A percentile compares a stretch with the other conserved stretches of the same genome.
Evolutionary conservation across 306 rosid species (phyloP).

Genomic region (Casuarina equisetifolia): DNA sequence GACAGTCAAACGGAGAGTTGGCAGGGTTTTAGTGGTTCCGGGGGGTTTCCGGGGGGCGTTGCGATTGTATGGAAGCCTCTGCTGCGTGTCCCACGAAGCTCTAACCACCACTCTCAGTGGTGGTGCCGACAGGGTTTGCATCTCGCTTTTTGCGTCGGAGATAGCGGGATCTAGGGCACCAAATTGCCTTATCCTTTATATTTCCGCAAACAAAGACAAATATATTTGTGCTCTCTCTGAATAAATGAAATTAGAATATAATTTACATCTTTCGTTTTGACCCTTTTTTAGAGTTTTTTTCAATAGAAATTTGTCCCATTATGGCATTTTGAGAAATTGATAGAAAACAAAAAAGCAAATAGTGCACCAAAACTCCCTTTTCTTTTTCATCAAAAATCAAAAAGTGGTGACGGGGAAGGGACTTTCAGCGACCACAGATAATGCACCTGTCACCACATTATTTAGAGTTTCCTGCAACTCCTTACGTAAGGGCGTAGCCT

Average conservation of each 20-base stretch:
- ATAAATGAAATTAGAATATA: too few species aligned
- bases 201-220: too few species aligned
- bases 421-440: background rate
- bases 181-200: too few species aligned
- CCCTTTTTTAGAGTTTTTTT: too few species aligned
- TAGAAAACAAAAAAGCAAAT: too few species aligned
- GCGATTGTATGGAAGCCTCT: slow-evolving; percentile 69
- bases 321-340: too few species aligned
- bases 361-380: too few species aligned
- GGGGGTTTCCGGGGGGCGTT: slow-evolving; percentile 71
- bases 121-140: slow-evolving; percentile 40
- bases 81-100: slow-evolving; percentile 80
- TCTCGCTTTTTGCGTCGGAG: background rate
- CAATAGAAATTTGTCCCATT: too few species aligned
- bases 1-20: slow-evolving; percentile 33
- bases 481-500: background rate
- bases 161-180: background rate
- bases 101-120: slow-evolving; percentile 30
- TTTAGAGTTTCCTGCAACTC: background rate
- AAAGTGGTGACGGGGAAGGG: background rate
- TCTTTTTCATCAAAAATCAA: too few species aligned
- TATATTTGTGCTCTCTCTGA: too few species aligned
- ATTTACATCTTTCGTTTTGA: too few species aligned
- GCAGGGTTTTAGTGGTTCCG: slow-evolving; percentile 37
- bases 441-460: background rate